Base-by-base conservation (phyloP, 768 basidiomycete genomes). In the Leccinum longicurvipes region DNA sequence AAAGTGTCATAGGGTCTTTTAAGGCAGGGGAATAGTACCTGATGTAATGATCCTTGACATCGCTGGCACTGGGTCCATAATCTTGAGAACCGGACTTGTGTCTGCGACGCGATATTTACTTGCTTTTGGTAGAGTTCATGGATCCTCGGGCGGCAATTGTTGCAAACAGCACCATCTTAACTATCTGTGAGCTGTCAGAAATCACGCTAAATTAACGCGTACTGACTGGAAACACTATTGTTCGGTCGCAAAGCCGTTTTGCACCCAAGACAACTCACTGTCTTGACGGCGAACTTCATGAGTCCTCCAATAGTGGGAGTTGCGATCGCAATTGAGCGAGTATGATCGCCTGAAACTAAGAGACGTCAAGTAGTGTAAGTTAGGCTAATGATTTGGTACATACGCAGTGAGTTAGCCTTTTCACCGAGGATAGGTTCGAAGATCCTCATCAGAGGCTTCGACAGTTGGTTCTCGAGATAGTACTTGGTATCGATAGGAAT, bases 51-150 rank as follows among this genome's bases (percentile, higher is more conserved):
- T 14, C 97, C 97, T 69, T 99, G 97, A 77, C 97, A 99, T 24
- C 97, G 83, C 67, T 99, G 97, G 64, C 97, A 99, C 67, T 98
- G 96, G 1, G 97, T 98, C 97, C 97, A 99, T 23, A 99, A 71
- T 48, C 95, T 83, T 19, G 96, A 90, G 70, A 97, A 98, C 47
- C 91, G 85, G 7, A 95, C 87, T 77, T 99, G 93, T 45, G 87
- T 76, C 21, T 84, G 82, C 0, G 95, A 94, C 0, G 90, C 83
- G 6, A 76, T 74, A 6, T 79, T 65, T 36, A 90, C 82, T 68
- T 98, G 96, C 68, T 94, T 98, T 66, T 93, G 89, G 67, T 97
- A 98, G 46, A 99, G 73, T 64, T 97, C 97, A 17, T 89, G 86
- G 12, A 96, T 81, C 53, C 84, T 81, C 2, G 91, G 84, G 45